Evolutionary conservation across 257 asterid species (phyloP).

Genomic region (Ajuga chamaepitys): DNA sequence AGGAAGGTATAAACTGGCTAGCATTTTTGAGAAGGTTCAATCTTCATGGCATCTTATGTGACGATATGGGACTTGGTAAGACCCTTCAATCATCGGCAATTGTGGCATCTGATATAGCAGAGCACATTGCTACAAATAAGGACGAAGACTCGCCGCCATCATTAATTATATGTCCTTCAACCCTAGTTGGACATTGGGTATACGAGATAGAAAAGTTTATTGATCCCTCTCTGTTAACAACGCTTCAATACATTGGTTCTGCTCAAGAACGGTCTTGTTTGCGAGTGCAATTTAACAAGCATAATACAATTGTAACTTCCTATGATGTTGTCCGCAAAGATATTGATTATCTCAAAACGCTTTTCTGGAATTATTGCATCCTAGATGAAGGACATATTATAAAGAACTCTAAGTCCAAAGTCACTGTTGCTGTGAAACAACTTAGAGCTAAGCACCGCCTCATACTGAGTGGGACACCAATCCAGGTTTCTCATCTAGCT

Average conservation of each 20-base stretch:
- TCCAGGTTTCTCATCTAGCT: slow-evolving; percentile 58
- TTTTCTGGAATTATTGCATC: slow-evolving; percentile 90
- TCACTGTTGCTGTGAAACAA: slow-evolving; percentile 88
- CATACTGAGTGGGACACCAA: slow-evolving; percentile 96
- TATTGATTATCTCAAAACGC: slow-evolving; percentile 61
- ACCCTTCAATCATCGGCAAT: slow-evolving; percentile 97
- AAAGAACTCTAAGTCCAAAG: slow-evolving; percentile 88
- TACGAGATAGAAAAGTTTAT: slow-evolving; percentile 98
- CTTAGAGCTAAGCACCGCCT: slow-evolving; percentile 96
- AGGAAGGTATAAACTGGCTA: slow-evolving; percentile 99
- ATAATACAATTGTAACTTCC: slow-evolving; percentile 82
- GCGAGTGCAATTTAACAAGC: slow-evolving; percentile 58
- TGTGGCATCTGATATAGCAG: slow-evolving; percentile 92
- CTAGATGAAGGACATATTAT: slow-evolving; percentile 97
- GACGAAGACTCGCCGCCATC: slow-evolving; percentile 67
- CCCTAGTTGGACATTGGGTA: slow-evolving; percentile 99
- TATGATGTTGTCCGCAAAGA: slow-evolving; percentile 97
- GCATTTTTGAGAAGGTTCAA: slow-evolving; percentile 89
- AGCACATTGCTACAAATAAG: slow-evolving; percentile 54
- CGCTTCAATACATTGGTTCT: slow-evolving; percentile 94
- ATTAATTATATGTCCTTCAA: slow-evolving; percentile 86
- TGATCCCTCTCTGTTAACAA: slow-evolving; percentile 77
- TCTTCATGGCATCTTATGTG: slow-evolving; percentile 97
- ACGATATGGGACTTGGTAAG: slow-evolving; percentile 99
- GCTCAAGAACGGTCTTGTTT: slow-evolving; percentile 78